Conservation (phyloP, 768 basidiomycete species). For the Thelephora aurantiotincta region DNA sequence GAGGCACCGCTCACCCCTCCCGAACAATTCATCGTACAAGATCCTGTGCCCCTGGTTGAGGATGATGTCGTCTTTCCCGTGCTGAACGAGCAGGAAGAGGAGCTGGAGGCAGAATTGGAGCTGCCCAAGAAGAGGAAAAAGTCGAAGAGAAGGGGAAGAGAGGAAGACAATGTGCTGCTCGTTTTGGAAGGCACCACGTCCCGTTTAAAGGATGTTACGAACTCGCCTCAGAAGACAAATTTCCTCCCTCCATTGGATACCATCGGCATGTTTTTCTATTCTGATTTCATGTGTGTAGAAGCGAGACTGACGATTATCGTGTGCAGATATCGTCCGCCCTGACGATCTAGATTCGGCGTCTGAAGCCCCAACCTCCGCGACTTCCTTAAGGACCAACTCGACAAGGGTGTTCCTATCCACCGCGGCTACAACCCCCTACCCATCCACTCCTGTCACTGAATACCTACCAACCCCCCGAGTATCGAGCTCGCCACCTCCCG, state of each 20-base stretch:
- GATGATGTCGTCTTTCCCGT: conserved; percentile 31
- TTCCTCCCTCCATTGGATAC: conserved; percentile 23
- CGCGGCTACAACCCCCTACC: conserved; percentile 27
- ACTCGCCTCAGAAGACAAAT: conserved; percentile 29
- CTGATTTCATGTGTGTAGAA: neutral
- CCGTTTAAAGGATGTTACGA: conserved; percentile 54
- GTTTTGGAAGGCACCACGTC: conserved; percentile 25
- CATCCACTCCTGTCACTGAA: conserved; percentile 16
- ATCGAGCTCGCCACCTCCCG: conserved; percentile 27
- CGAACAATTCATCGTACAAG: conserved; percentile 37
- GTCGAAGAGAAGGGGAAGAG: conserved; percentile 16
- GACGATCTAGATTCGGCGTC: conserved; percentile 14
- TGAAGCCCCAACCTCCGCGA: conserved; percentile 17
- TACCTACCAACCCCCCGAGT: conserved; percentile 36
- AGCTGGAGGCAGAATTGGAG: conserved; percentile 22
- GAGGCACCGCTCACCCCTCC: conserved; percentile 34
- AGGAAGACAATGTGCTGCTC: conserved; percentile 14
- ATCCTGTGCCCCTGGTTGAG: conserved; percentile 40
- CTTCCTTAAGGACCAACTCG: conserved; percentile 23
- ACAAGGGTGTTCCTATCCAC: conserved; percentile 27
- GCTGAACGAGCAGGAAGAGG: conserved; percentile 16
- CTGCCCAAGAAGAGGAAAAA: conserved; percentile 28
- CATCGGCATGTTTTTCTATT: conserved; percentile 19
- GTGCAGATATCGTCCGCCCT: conserved; percentile 8
- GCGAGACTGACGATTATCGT: neutral